A percentile compares a stretch with the other conserved stretches of the same genome.
These are phyloP conservation scores for Colletotrichum sp. DNA, from an alignment of 2,329 filamentous ascomycete species.

Conservation along the genomic window DNA sequence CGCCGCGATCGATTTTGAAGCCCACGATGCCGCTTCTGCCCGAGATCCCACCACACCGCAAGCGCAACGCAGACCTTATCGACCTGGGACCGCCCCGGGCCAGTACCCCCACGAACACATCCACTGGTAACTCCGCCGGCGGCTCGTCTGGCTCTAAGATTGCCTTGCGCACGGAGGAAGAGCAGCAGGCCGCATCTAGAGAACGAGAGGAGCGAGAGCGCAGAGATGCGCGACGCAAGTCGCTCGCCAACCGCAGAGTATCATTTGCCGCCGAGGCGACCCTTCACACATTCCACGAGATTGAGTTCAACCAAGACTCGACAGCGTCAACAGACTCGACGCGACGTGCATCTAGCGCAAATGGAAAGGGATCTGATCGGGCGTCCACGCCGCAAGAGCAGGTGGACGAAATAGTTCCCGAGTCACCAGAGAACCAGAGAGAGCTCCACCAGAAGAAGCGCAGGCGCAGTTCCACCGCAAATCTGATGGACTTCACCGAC, in stretches of 20 bases:
- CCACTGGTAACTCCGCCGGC: conserved; percentile 30
- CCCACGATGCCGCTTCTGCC: conserved; percentile 72
- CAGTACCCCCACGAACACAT: conserved; percentile 40
- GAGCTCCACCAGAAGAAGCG: conserved; percentile 62
- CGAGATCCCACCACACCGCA: conserved; percentile 71
- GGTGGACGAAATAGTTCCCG: conserved; percentile 59
- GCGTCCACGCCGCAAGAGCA: conserved; percentile 69
- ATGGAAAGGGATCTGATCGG: conserved; percentile 45
- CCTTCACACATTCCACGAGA: conserved; percentile 93
- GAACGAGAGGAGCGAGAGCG: conserved; percentile 77
- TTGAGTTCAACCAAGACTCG: conserved; percentile 87
- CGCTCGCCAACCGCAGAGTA: conserved; percentile 88
- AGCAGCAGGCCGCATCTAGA: conserved; percentile 71
- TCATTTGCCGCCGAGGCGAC: conserved; percentile 98
- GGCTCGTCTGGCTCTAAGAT: conserved; percentile 58
- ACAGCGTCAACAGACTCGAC: conserved; percentile 82
- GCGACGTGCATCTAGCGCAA: conserved; percentile 65
- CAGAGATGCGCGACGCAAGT: conserved; percentile 89
- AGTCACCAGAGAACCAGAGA: conserved; percentile 69
- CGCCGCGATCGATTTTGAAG: conserved; percentile 78
- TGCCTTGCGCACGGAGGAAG: conserved; percentile 71
- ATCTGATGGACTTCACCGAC: conserved; percentile 68
- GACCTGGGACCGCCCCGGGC: conserved; percentile 34
- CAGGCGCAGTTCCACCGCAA: conserved; percentile 70
- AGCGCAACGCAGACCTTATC: conserved; percentile 13